phyloP scores from a whole-genome alignment of 139 green algal genomes.

The Micractinium conductrix region DNA sequence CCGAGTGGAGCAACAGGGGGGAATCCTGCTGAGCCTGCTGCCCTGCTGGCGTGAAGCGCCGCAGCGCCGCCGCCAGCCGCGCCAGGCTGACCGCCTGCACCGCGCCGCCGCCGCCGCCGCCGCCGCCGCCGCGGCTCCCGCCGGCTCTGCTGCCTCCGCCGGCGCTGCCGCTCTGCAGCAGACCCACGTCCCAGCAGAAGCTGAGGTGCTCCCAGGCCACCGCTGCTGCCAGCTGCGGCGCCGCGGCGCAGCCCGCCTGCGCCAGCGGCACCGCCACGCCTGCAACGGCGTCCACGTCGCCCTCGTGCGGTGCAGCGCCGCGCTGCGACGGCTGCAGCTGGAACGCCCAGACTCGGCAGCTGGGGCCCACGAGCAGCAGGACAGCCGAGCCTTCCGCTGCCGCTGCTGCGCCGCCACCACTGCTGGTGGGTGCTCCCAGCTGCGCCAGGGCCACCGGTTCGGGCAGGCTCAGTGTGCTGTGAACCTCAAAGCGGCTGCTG shows the following conservation, averaged over 20 bases:
- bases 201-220: constrained; percentile 11
- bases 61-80: background rate
- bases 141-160: background rate
- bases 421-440: background rate
- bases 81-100: constrained; percentile 1
- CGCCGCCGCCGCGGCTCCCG: background rate
- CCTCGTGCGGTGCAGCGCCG: background rate
- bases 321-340: background rate
- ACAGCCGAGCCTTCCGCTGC: background rate
- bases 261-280: background rate
- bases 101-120: no score
- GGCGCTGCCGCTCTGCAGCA: background rate
- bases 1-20: background rate
- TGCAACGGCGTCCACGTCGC: background rate
- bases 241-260: background rate
- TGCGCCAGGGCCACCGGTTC: background rate
- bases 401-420: no score
- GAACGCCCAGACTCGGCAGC: background rate
- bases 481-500: background rate
- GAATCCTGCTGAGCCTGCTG: background rate
- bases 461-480: background rate
- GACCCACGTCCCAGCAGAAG: background rate
- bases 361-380: background rate
- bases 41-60: background rate
- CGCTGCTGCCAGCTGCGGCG: constrained; percentile 9